Evolutionary conservation across 768 basidiomycete species (phyloP), one percentile per base, ranked within the genome.

Genomic region (Lactifluus hygrophoroides): DNA sequence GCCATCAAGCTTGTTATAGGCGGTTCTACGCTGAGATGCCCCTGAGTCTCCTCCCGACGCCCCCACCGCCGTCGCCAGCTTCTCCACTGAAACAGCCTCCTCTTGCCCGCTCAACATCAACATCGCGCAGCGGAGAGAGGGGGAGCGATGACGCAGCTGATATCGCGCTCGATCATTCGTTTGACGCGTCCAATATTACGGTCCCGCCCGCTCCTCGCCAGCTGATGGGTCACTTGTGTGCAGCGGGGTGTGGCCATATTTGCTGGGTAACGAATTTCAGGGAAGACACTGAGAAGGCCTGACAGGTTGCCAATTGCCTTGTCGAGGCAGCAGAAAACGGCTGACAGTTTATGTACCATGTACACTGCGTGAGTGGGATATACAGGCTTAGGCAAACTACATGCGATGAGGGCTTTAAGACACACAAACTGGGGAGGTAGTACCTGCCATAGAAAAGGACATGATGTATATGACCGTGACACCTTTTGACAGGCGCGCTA

Each of bases 241-340:
- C 87, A 14, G 80, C 87, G 43, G 90, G 89, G 4, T 92, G 89
- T 70, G 89, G 90, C 0, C 90, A 92, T 71, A 79, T 78, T 63
- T 92, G 89, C 64, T 90, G 88, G 88, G 80, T 79, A 16, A 74
- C 76, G 13, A 72, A 69, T 47, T 67, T 65, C 45, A 37, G 58
- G 25, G 51, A 57, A 47, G 60, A 64, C 3, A 25, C 45, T 2
- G 60, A 61, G 46, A 53, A 48, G n/a, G 7, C 38, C 13, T 60
- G 54, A 60, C 14, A 5, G 35, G 19, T 17, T 11, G 8, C 40
- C 27, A n/a, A n/a, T 37, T 16, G 49, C 45, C 30, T 35, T n/a
- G 25, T 17, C 8, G n/a, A n/a, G n/a, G n/a, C n/a, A n/a, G n/a
- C 19, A 23, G 46, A 5, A 28, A 49, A 21, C n/a, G 21, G 27